phyloP scores from a whole-genome alignment of 371 early-diverging fungal genomes.

The Mucor mucedo region DNA sequence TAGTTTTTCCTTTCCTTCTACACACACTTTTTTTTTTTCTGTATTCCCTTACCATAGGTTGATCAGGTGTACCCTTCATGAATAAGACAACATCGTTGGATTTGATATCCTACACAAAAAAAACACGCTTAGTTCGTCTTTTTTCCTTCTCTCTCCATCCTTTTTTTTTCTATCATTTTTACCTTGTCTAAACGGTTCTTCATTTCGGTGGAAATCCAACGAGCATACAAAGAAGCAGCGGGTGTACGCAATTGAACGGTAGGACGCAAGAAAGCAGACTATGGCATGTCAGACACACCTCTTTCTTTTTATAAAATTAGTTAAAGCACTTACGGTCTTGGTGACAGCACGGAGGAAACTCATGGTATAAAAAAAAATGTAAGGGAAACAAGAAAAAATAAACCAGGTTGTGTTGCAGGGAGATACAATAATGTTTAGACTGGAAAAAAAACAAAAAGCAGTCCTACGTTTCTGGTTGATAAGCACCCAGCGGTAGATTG shows the following conservation, averaged over 20 bases:
- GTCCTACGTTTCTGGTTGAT: no score
- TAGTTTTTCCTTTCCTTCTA: not conserved
- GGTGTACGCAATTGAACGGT: constrained; percentile 32
- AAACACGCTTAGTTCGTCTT: no score
- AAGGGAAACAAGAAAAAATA: constrained; percentile 2
- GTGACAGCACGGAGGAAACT: constrained; percentile 62
- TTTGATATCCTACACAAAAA: constrained; percentile 63
- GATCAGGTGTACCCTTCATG: constrained; percentile 95
- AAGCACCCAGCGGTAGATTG: no score
- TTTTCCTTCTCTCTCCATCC: no score
- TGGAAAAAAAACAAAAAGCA: no score
- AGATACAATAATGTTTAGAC: not conserved
- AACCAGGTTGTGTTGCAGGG: not conserved
- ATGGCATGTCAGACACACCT: not conserved
- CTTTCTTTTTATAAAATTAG: not conserved
- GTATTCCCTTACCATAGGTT: constrained; percentile 56
- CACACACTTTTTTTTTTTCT: not conserved
- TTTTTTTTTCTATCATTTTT: not conserved
- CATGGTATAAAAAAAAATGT: constrained; percentile 33
- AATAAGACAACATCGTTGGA: constrained; percentile 81
- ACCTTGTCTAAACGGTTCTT: constrained; percentile 68
- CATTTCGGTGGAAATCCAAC: constrained; percentile 87
- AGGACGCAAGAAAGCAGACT: constrained; percentile 51
- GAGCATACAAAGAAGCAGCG: constrained; percentile 38
- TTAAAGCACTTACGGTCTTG: constrained; percentile 40